These are phyloP conservation scores for Iris pallida DNA, from an alignment of 116 monocot species.

Conservation along the genomic window DNA sequence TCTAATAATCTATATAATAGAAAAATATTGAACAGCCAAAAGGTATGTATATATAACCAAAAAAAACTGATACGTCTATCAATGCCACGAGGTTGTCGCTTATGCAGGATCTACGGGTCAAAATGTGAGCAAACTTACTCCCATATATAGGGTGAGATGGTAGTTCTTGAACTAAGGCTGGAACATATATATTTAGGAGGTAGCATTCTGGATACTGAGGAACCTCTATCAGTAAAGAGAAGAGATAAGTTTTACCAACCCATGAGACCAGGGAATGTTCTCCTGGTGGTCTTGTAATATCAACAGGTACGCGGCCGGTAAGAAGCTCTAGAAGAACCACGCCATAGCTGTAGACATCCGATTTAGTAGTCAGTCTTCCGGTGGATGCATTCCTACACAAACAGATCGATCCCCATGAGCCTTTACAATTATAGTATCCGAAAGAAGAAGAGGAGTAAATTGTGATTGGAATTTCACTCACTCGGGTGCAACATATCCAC, in stretches of 20 bases:
- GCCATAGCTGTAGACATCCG: conserved; percentile 88
- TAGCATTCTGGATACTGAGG: too few relatives aligned
- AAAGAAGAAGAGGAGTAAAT: background rate
- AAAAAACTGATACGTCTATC: too few relatives aligned
- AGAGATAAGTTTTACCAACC: conserved; percentile 28
- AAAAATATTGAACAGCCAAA: too few relatives aligned
- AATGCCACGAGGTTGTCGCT: too few relatives aligned
- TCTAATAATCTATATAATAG: too few relatives aligned
- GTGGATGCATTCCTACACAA: conserved; percentile 64
- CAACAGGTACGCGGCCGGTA: conserved; percentile 63
- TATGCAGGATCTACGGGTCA: too few relatives aligned
- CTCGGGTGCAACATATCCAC: conserved; percentile 17
- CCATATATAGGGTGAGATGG: too few relatives aligned
- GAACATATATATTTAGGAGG: too few relatives aligned
- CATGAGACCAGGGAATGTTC: conserved; percentile 71
- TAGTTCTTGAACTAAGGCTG: too few relatives aligned
- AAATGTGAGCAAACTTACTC: too few relatives aligned
- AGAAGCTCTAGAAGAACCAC: conserved; percentile 74
- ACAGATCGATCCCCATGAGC: background rate
- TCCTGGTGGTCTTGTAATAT: conserved; percentile 50
- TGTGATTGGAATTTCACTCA: background rate
- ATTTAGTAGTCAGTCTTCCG: conserved; percentile 74
- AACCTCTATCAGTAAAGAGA: too few relatives aligned
- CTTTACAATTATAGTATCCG: background rate
- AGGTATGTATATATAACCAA: too few relatives aligned